Percentiles rank a stretch among this genome's conserved stretches.
phyloP scores from a whole-genome alignment of 2,329 filamentous ascomycete species.

The Fusarium stilboides region DNA sequence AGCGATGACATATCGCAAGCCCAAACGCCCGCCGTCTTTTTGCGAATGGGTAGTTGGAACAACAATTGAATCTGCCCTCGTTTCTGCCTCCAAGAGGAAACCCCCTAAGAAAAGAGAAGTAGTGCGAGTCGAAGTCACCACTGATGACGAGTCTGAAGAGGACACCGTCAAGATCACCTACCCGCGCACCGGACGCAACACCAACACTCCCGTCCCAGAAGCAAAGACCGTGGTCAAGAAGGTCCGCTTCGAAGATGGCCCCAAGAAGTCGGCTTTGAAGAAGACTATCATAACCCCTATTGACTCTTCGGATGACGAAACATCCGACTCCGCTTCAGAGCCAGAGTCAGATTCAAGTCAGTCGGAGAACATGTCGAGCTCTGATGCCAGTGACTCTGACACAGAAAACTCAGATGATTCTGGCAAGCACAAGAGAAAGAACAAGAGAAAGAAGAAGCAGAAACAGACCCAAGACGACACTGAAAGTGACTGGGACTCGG shows the following conservation, averaged over 20 bases:
- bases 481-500: conserved; percentile 52
- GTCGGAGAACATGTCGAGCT: conserved; percentile 35
- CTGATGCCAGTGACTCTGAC: conserved; percentile 39
- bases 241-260: conserved; percentile 59
- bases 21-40: conserved; percentile 48
- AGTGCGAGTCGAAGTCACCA: conserved; percentile 61
- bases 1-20: conserved; percentile 40
- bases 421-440: conserved; percentile 24
- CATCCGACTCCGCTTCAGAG: conserved; percentile 42
- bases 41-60: conserved; percentile 61
- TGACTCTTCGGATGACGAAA: conserved; percentile 42
- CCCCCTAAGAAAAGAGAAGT: conserved; percentile 51
- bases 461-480: conserved; percentile 27
- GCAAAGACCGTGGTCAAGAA: conserved; percentile 54
- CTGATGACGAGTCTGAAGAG: conserved; percentile 67
- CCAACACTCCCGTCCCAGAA: conserved; percentile 4
- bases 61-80: conserved; percentile 53
- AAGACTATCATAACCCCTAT: conserved; percentile 38
- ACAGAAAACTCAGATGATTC: conserved; percentile 34
- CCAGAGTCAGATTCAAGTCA: conserved; percentile 45
- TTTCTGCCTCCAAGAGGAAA: conserved; percentile 49
- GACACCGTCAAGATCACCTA: conserved; percentile 66
- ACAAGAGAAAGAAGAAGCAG: conserved; percentile 41
- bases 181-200: conserved; percentile 57
- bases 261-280: conserved; percentile 47